These are phyloP conservation scores for Plasmopara muralis DNA, from an alignment of 352 stramenopile genomes.

Conservation along the genomic window DNA sequence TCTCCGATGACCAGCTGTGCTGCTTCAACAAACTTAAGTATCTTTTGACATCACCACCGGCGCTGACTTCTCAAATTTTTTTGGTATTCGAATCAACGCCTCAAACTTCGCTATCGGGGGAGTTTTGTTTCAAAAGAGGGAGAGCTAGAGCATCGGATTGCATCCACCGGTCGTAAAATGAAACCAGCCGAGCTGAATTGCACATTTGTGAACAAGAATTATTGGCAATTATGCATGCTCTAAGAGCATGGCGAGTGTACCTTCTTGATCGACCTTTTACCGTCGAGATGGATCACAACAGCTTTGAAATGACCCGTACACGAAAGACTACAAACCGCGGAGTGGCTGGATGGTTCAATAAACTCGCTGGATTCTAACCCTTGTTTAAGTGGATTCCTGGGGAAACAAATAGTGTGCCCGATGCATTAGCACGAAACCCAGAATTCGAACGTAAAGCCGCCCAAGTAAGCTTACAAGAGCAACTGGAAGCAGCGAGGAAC, in stretches of 20 bases:
- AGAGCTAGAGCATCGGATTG: background rate
- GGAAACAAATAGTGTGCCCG: constrained; percentile 3
- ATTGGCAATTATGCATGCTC: constrained; percentile 10
- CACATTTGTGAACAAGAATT: background rate
- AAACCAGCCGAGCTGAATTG: background rate
- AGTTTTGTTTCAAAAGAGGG: background rate
- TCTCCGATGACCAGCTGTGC: background rate
- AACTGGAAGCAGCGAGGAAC: constrained; percentile 3
- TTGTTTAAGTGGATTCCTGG: constrained; percentile 12
- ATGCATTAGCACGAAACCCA: constrained; percentile 4
- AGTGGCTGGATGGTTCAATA: constrained; percentile 13
- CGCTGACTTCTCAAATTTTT: constrained; percentile 1
- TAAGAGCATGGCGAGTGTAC: constrained; percentile 10
- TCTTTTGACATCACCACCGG: background rate
- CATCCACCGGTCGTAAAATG: background rate
- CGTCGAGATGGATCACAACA: constrained; percentile 6
- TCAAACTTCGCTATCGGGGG: constrained; percentile 7
- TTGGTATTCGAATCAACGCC: constrained; percentile 7
- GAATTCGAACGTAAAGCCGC: constrained; percentile 9
- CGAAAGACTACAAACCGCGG: constrained; percentile 14
- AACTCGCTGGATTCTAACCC: constrained; percentile 9
- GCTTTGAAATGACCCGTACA: constrained; percentile 11
- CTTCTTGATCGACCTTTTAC: constrained; percentile 5
- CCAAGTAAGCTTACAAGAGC: constrained; percentile 10
- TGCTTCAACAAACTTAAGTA: background rate